Evolutionary conservation across 345 rosid species (phyloP).

Genomic region (Hibiscus mutabilis): DNA sequence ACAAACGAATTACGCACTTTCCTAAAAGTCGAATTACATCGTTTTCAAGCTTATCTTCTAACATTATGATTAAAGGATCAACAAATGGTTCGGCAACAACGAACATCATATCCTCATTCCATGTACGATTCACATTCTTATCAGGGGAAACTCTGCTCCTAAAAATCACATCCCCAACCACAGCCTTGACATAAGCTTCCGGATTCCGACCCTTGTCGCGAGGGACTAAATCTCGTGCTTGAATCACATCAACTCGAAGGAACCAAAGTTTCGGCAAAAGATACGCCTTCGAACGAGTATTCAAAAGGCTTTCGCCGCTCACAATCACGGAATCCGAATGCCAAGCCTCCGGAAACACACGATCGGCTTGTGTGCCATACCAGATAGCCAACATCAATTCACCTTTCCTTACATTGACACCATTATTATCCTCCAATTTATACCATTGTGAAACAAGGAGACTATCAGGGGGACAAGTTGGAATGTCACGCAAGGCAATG

Average conservation of each 20-base stretch:
- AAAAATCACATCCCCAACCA: neutral
- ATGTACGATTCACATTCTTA: neutral
- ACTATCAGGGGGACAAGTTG: slow-evolving; percentile 33
- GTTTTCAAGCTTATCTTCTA: neutral
- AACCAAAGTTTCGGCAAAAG: slow-evolving; percentile 39
- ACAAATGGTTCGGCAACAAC: neutral
- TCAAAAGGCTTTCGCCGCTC: slow-evolving; percentile 19
- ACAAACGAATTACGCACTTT: neutral
- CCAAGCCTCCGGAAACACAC: slow-evolving; percentile 34
- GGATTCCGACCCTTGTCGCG: neutral
- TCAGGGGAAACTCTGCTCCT: neutral
- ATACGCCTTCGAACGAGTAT: slow-evolving; percentile 34
- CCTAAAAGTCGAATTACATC: neutral
- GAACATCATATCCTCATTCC: neutral
- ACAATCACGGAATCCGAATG: slow-evolving; percentile 32
- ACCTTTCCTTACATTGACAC: slow-evolving; percentile 12
- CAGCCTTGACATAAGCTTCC: neutral
- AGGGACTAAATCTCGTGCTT: neutral
- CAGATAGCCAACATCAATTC: slow-evolving; percentile 39
- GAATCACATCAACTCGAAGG: neutral
- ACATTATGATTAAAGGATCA: neutral
- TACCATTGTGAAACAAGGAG: slow-evolving; percentile 41
- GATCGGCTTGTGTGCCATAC: slow-evolving; percentile 43
- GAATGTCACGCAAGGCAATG: slow-evolving; percentile 22
- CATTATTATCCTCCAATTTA: slow-evolving; percentile 24